Percentiles rank a stretch among this genome's conserved stretches.
phyloP scores from a whole-genome alignment of 1,284 basidiomycete genomes.

The Coriolopsis trogii region DNA sequence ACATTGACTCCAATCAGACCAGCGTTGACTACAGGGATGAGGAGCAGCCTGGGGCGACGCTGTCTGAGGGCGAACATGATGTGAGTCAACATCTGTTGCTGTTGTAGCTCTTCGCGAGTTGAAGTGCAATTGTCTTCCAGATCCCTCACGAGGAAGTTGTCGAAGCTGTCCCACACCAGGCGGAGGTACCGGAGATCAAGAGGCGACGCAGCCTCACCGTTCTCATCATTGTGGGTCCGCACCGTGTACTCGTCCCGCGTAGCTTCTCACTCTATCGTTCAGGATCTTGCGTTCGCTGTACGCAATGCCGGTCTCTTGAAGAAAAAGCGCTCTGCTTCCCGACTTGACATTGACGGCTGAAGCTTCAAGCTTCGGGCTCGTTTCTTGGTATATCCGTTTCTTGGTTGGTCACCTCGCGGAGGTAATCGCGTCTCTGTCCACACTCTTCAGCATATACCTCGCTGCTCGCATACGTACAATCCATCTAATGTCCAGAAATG shows the following conservation, averaged over 20 bases:
- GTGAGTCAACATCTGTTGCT: background rate
- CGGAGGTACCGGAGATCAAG: slow-evolving; percentile 3
- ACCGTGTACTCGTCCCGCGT: background rate
- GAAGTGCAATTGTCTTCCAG: background rate
- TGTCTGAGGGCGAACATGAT: background rate
- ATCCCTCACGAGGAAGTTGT: background rate
- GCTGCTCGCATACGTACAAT: too few species aligned
- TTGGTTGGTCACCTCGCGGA: too few species aligned
- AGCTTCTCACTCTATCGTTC: background rate
- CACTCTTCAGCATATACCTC: too few species aligned
- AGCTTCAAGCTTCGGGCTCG: background rate
- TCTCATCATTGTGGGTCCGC: slow-evolving; percentile 23
- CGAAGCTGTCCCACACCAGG: background rate
- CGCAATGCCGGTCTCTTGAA: background rate
- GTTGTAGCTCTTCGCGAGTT: background rate
- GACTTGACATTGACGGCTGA: background rate
- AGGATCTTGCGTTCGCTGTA: slow-evolving; percentile 22
- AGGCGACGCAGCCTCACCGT: slow-evolving; percentile 18
- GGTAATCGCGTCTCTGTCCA: too few species aligned
- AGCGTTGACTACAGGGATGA: slow-evolving; percentile 10
- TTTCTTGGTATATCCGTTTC: background rate
- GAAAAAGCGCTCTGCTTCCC: background rate
- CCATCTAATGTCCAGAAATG: too few species aligned
- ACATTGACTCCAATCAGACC: slow-evolving; percentile 10
- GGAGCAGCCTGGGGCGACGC: background rate